Evolutionary conservation across 495 filamentous ascomycete species (phyloP).

Genomic region (Aspergillus sclerotiicarbonarius): DNA sequence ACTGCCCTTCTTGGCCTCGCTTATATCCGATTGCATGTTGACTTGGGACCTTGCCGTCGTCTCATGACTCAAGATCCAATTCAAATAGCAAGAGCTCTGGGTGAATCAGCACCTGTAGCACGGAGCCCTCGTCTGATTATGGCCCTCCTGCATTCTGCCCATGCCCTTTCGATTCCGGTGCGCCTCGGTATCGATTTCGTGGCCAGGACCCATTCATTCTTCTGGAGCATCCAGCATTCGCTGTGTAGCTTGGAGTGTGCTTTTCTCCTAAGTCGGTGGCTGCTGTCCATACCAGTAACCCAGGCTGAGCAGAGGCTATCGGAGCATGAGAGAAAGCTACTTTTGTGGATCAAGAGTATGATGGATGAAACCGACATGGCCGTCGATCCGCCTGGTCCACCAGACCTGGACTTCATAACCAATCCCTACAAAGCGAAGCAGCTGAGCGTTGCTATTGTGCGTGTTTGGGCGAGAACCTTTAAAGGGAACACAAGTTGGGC

Average conservation of each 20-base stretch:
- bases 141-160: slow-evolving; percentile 52
- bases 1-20: slow-evolving; percentile 54
- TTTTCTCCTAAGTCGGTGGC: slow-evolving; percentile 53
- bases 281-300: slow-evolving; percentile 47
- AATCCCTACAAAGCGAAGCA: slow-evolving; percentile 47
- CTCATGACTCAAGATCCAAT: slow-evolving; percentile 48
- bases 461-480: slow-evolving; percentile 53
- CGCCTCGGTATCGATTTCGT: slow-evolving; percentile 53
- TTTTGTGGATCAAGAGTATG: slow-evolving; percentile 68
- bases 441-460: slow-evolving; percentile 51
- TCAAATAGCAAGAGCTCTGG: slow-evolving; percentile 42
- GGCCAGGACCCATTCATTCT: slow-evolving; percentile 51
- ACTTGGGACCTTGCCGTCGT: slow-evolving; percentile 45
- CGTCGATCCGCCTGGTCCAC: slow-evolving; percentile 46
- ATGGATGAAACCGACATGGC: slow-evolving; percentile 75
- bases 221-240: slow-evolving; percentile 57
- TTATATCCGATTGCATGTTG: slow-evolving; percentile 52
- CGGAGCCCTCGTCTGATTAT: slow-evolving; percentile 49
- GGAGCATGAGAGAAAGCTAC: slow-evolving; percentile 61
- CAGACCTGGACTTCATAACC: slow-evolving; percentile 44
- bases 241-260: slow-evolving; percentile 56
- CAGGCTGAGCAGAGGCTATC: slow-evolving; percentile 46
- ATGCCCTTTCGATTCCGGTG: slow-evolving; percentile 54
- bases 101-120: slow-evolving; percentile 39
- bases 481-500: slow-evolving; percentile 57